These are phyloP conservation scores for Trichosporon coremiiforme DNA, from an alignment of 1,284 basidiomycete species.

Conservation along the genomic window DNA sequence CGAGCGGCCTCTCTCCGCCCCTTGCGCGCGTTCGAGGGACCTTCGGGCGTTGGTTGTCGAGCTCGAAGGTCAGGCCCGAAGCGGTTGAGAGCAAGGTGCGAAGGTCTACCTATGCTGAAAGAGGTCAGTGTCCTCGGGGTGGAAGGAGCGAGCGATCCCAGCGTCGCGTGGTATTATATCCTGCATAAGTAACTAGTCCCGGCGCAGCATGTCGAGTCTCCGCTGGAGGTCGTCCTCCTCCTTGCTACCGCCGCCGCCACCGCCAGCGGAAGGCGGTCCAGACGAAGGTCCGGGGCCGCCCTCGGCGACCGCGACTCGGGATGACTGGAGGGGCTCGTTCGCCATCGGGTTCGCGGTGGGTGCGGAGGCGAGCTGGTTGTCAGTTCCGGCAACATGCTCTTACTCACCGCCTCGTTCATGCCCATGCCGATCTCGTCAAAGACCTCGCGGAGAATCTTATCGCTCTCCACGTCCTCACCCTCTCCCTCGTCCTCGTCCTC, in stretches of 20 bases:
- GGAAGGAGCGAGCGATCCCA: too few relatives aligned
- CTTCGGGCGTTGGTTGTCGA: too few relatives aligned
- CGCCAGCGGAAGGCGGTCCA: conserved; percentile 39
- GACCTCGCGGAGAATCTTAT: conserved; percentile 94
- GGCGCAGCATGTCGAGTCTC: conserved; percentile 75
- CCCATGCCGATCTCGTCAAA: conserved; percentile 95
- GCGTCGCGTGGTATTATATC: background rate
- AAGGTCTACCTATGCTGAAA: background rate
- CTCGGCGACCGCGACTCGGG: conserved; percentile 73
- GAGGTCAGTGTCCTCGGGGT: background rate
- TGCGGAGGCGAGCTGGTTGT: conserved; percentile 69
- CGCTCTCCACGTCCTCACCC: conserved; percentile 83
- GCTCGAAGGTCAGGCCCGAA: background rate
- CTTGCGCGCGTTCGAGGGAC: too few relatives aligned
- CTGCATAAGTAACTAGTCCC: conserved; percentile 39
- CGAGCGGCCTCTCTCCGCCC: background rate
- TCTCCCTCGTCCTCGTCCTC: conserved; percentile 90
- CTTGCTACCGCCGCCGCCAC: conserved; percentile 58
- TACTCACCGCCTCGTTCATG: conserved; percentile 81
- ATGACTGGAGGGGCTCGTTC: conserved; percentile 66
- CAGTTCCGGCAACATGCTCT: background rate
- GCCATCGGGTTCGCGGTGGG: conserved; percentile 69
- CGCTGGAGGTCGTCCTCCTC: conserved; percentile 90
- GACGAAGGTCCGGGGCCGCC: conserved; percentile 60
- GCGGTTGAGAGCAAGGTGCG: background rate